Evolutionary conservation across 768 basidiomycete genomes (phyloP).

Genomic region (Hypsizygus marmoreus): DNA sequence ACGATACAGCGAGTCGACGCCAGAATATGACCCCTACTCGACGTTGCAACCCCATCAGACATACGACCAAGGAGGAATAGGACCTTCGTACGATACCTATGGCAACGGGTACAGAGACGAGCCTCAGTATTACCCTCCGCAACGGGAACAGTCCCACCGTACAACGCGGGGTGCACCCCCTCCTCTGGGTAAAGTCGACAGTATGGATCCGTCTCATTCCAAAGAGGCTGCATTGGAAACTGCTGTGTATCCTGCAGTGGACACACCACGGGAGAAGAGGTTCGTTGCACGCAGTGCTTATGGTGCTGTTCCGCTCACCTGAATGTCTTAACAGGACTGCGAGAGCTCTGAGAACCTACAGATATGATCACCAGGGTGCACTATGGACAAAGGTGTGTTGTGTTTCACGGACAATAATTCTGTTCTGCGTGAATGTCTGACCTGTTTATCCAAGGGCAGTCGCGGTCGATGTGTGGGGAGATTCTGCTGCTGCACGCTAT

Average conservation of each 20-base stretch:
- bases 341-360: conserved; percentile 50
- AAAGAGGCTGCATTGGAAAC: conserved; percentile 12
- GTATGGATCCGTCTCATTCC: conserved; percentile 7
- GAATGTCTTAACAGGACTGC: no score
- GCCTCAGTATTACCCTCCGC: conserved; percentile 28
- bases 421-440: background rate
- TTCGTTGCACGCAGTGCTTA: conserved; percentile 8
- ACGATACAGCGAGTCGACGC: conserved; percentile 34
- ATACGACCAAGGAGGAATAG: conserved; percentile 51
- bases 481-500: conserved; percentile 75
- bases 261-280: conserved; percentile 7
- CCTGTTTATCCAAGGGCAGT: conserved; percentile 48
- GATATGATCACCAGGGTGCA: conserved; percentile 59
- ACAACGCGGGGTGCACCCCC: conserved; percentile 17
- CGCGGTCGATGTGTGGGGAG: conserved; percentile 62
- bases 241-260: conserved; percentile 1
- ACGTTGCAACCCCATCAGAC: conserved; percentile 45
- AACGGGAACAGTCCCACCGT: conserved; percentile 20
- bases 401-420: conserved; percentile 3
- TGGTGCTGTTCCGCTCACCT: no score
- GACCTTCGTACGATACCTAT: conserved; percentile 31
- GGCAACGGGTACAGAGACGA: conserved; percentile 42
- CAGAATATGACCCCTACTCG: conserved; percentile 49
- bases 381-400: conserved; percentile 65
- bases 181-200: no score